A percentile compares a stretch with the other conserved stretches of the same genome.
These are phyloP conservation scores for Pseudocercospora ulei DNA, from an alignment of 2,329 filamentous ascomycete genomes.

Conservation along the genomic window DNA sequence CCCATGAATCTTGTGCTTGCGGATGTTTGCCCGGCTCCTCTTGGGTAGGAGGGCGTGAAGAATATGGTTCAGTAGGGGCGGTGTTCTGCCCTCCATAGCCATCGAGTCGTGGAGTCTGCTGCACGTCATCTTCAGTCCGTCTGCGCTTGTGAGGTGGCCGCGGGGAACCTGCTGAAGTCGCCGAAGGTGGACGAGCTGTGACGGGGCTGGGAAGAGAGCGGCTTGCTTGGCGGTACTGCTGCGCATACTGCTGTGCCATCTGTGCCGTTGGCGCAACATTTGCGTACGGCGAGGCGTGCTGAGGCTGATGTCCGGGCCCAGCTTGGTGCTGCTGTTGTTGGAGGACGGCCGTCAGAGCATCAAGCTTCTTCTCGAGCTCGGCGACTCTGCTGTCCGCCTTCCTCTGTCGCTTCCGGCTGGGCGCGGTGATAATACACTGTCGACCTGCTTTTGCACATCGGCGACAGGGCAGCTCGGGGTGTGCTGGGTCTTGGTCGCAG, in stretches of 20 bases:
- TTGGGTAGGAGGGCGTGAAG: background rate
- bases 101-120: slow-evolving; percentile 10
- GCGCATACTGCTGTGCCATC: slow-evolving; percentile 10
- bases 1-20: slow-evolving; percentile 13
- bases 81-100: slow-evolving; percentile 10
- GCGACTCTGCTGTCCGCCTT: slow-evolving; percentile 84
- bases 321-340: slow-evolving; percentile 45
- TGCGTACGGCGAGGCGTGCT: slow-evolving; percentile 15
- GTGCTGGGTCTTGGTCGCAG: slow-evolving; percentile 63
- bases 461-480: slow-evolving; percentile 49
- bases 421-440: slow-evolving; percentile 65
- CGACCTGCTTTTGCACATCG: slow-evolving; percentile 74
- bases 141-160: slow-evolving; percentile 26
- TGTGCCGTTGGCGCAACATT: slow-evolving; percentile 16
- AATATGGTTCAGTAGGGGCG: too few relatives aligned
- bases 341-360: slow-evolving; percentile 71
- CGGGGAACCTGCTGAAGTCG: slow-evolving; percentile 11
- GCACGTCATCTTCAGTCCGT: slow-evolving; percentile 21
- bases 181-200: slow-evolving; percentile 2
- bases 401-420: slow-evolving; percentile 70
- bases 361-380: slow-evolving; percentile 86
- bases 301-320: slow-evolving; percentile 9
- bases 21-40: background rate
- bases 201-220: background rate
- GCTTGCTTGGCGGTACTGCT: slow-evolving; percentile 9